These are phyloP conservation scores for Pseudopithomyces maydicus DNA, from an alignment of 2,329 filamentous ascomycete species.

Conservation along the genomic window DNA sequence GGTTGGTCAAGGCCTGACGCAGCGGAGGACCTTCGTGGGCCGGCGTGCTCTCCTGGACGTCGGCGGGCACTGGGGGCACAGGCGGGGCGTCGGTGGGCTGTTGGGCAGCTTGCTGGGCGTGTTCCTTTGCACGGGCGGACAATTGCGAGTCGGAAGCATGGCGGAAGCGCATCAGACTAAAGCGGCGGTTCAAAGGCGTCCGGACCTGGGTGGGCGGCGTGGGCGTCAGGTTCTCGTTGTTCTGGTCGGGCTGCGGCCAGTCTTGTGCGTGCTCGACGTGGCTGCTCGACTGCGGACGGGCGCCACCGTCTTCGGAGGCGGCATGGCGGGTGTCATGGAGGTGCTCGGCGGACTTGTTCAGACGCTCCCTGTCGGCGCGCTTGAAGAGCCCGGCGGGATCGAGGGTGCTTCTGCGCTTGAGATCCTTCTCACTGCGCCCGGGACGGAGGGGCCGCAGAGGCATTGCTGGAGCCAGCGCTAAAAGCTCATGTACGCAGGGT, in stretches of 20 bases:
- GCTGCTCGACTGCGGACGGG: constrained; percentile 29
- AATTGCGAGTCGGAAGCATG: constrained; percentile 94
- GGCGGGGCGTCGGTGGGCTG: constrained; percentile 50
- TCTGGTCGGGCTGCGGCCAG: constrained; percentile 20
- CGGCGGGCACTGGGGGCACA: constrained; percentile 47
- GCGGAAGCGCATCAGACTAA: constrained; percentile 78
- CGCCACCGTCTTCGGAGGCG: constrained; percentile 40
- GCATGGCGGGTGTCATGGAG: constrained; percentile 32
- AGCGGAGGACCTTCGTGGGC: constrained; percentile 9
- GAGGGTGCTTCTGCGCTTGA: constrained; percentile 51
- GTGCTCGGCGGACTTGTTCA: constrained; percentile 30
- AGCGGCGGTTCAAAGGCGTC: constrained; percentile 54
- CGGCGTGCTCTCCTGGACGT: constrained; percentile 20
- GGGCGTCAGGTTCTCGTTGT: constrained; percentile 27
- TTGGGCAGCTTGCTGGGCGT: constrained; percentile 61
- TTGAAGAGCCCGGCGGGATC: constrained; percentile 46
- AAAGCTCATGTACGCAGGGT: constrained; percentile 43
- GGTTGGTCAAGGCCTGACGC: constrained; percentile 27
- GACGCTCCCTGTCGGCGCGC: constrained; percentile 34
- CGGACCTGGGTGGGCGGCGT: constrained; percentile 41
- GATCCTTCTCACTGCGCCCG: constrained; percentile 47
- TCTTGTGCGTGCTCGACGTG: constrained; percentile 24
- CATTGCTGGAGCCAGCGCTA: constrained; percentile 39
- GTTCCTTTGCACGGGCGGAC: constrained; percentile 72
- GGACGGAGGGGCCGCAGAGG: constrained; percentile 46